Evolutionary conservation across 202 grass and related monocot genomes (phyloP), one percentile per base, ranked within the genome.

Genomic region (Schoenoplectus tabernaemontani): DNA sequence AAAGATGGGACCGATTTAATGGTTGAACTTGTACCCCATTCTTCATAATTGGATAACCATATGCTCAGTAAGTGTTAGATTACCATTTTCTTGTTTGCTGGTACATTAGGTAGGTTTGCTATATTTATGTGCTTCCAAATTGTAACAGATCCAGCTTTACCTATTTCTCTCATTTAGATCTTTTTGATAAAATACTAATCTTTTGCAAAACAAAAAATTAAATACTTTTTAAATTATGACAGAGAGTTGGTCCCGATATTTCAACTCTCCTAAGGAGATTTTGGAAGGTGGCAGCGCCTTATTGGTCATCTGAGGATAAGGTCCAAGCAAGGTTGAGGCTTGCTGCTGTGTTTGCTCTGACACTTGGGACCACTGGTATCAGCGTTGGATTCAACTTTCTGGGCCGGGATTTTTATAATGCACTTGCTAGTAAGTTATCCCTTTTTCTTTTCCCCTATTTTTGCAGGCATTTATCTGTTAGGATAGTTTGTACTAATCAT

Each of bases 311-410:
- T 3, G 96, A 92, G 82, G 91, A 98, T 83, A 95, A 98, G 76
- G 82, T 81, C 19, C 84, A 98, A 84, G 96, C 96, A 74, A 95
- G 96, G 86, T 85, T 98, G 41, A 89, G 88, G 75, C 89, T 98
- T 78, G 91, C 79, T 82, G 88, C 81, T 54, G 85, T 98, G 77
- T 98, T 98, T 87, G 81, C 96, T 46, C 86, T 95, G 46, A 98
- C 91, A 15, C 60, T 98, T 59, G 96, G 62, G 80, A 98, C 91
- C 2, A 93, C 96, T 38, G 96, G 96, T 56, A 98, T 98, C 63
- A 95, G 86, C 72, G 96, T 98, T 86, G 91, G 95, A 70, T 98
- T 98, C 65, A 98, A 87, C 83, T 98, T 98, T 84, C 84, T 98
- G 2, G 91, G 95, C 2, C 95, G 91, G 17, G 95, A 94, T 77